These are phyloP conservation scores for Fagopyrum tataricum DNA, from an alignment of 148 eudicot genomes.

Conservation along the genomic window DNA sequence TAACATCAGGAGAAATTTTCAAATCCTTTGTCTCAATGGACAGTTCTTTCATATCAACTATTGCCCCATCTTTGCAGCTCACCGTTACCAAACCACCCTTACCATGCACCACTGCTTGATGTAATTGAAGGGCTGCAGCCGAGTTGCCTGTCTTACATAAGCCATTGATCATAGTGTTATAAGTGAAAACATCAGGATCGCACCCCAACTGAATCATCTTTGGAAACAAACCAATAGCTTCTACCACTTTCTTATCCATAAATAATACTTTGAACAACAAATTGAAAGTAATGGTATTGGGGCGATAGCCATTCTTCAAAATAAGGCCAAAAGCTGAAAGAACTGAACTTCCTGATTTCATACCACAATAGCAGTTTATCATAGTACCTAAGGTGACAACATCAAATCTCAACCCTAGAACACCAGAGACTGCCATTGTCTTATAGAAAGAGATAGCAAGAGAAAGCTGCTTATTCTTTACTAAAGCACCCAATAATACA, in stretches of 20 bases:
- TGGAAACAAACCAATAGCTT: conserved; percentile 14
- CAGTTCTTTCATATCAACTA: not conserved
- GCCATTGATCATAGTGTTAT: conserved; percentile 20
- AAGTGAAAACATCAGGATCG: conserved; percentile 18
- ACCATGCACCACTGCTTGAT: conserved; percentile 13
- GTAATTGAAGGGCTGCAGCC: conserved; percentile 17
- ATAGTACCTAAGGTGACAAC: conserved; percentile 15
- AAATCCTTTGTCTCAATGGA: not conserved
- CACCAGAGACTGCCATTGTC: not conserved
- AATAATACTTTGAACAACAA: conserved; percentile 23
- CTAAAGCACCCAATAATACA: conserved; percentile 16
- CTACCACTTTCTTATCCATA: conserved; percentile 16
- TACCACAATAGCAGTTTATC: conserved; percentile 22
- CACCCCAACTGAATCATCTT: conserved; percentile 23
- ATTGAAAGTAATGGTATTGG: conserved; percentile 18
- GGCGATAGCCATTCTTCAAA: conserved; percentile 23
- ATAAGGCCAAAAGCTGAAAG: conserved; percentile 22
- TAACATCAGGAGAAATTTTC: conserved; percentile 7
- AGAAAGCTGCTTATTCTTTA: conserved; percentile 16
- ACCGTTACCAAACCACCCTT: not conserved
- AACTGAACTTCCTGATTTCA: conserved; percentile 15
- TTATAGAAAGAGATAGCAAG: conserved; percentile 14
- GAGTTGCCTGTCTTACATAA: conserved; percentile 21
- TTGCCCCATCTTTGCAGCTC: not conserved
- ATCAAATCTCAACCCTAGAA: conserved; percentile 12